Evolutionary conservation across 2,329 filamentous ascomycete species (phyloP), one percentile per base, ranked within the genome.

Genomic region (Penicillium sumatraense): DNA sequence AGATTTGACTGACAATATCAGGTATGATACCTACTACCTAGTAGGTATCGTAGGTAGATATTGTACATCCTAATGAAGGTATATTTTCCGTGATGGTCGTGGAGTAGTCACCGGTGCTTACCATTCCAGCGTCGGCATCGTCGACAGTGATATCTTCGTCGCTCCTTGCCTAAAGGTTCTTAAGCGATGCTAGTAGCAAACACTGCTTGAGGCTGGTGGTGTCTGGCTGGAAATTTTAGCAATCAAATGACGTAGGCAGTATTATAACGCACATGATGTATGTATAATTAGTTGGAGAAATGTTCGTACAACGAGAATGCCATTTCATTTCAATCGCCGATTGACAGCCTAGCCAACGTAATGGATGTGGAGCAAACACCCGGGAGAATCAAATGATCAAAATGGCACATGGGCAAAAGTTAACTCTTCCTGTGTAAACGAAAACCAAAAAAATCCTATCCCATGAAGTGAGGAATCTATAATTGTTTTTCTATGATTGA

Each of bases 141-240:
- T 45, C 41, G 10, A 29, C 11, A 24, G 41, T 18, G 24, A 45
- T 16, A 45, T 45, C 18, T 45, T 45, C 21, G 41, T 45, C 9
- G 41, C 41, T n/a, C 41, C 41, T 45, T 45, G 41, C n/a, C 24
- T 45, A n/a, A 45, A 29, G 26, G 41, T 29, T 11, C 41, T 45
- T n/a, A n/a, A 9, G 16, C n/a, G 41, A 45, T 21, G n/a, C n/a
- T n/a, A n/a, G n/a, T n/a, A 20, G 20, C 38, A 42, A 11, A 42
- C 21, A 20, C 16, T 13, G 8, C 20, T 21, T 24, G 13, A 11
- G n/a, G n/a, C n/a, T n/a, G n/a, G n/a, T n/a, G n/a, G n/a, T n/a
- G n/a, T n/a, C n/a, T n/a, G n/a, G n/a, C n/a, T n/a, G n/a, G n/a
- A n/a, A n/a, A n/a, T n/a, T n/a, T n/a, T n/a, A n/a, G n/a, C n/a